Evolutionary conservation across 257 asterid genomes (phyloP).

Genomic region (Ilex aquifolium): DNA sequence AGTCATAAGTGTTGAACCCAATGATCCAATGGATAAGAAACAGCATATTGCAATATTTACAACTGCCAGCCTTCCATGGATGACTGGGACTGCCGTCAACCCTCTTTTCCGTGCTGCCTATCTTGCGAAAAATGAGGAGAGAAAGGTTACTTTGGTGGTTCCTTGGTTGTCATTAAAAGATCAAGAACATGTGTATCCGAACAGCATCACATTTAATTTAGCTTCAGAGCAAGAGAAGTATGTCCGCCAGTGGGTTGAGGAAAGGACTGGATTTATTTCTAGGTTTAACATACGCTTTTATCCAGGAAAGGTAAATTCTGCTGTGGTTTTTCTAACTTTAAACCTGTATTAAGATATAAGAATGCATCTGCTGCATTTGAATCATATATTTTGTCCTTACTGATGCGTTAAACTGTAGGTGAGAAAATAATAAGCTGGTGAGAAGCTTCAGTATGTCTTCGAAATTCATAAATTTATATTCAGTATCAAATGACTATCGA

Average conservation of each 20-base stretch:
- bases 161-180: conserved; percentile 9
- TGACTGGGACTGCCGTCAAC: conserved; percentile 94
- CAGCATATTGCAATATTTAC: conserved; percentile 72
- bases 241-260: conserved; percentile 85
- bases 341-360: too few species aligned
- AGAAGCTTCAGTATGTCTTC: too few species aligned
- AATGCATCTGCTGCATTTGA: too few species aligned
- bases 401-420: too few species aligned
- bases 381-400: too few species aligned
- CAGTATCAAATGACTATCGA: too few species aligned
- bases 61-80: conserved; percentile 99
- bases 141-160: conserved; percentile 7
- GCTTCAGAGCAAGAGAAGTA: conserved; percentile 40
- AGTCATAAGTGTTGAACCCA: neutral
- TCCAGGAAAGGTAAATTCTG: conserved; percentile 77
- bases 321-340: neutral
- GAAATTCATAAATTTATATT: too few species aligned
- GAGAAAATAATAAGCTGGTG: too few species aligned
- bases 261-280: conserved; percentile 61
- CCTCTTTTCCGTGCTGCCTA: conserved; percentile 97
- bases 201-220: conserved; percentile 4
- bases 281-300: conserved; percentile 56
- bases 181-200: conserved; percentile 9
- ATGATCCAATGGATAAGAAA: conserved; percentile 13
- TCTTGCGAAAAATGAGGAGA: conserved; percentile 23